Evolutionary conservation across 352 stramenopile species (phyloP), one percentile per base, ranked within the genome.

Genomic region (Phytophthora sp.): DNA sequence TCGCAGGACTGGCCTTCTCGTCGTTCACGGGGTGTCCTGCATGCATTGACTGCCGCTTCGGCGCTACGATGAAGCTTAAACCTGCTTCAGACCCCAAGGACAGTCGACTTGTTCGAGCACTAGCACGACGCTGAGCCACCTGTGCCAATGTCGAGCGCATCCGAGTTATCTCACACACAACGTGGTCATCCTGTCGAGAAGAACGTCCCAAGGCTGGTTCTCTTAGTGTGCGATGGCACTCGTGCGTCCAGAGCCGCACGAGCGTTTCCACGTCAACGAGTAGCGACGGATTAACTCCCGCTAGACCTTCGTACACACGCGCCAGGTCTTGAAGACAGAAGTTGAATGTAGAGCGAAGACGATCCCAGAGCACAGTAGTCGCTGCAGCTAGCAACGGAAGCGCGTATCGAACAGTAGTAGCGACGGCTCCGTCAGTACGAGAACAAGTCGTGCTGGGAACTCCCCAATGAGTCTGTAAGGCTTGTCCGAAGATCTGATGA

Each of bases 301-400:
- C 81, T 3, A 91, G 59, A 13, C 77, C 77, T 33, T 84, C 64
- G 26, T 87, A 88, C 1, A 90, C 76, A 18, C 65, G 55, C 0
- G 69, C 63, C 11, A 90, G 39, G 29, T 86, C 71, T n/a, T 90
- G 80, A 0, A 91, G 52, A 55, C 71, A 62, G 21, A 86, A 86
- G 5, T 50, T 55, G 49, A 42, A 74, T 18, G 20, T 53, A 7
- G 11, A 49, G 5, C 73, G 58, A 8, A 89, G 52, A 18, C 70
- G 69, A 27, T 90, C 74, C 83, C 83, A 92, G 2, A 92, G 54
- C 8, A 87, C 71, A 0, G 67, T 83, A 0, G 79, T 86, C 0
- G 54, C 76, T 20, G 78, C 73, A 1, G 80, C 63, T 4, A 87
- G 18, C 0, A 73, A 21, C 1, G 73, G 71, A 9, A 87, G 15